Percentiles rank a stretch among this genome's conserved stretches.
Evolutionary conservation across 108 stramenopile genomes (phyloP).

Genomic region (Pelagomonas calceolata): DNA sequence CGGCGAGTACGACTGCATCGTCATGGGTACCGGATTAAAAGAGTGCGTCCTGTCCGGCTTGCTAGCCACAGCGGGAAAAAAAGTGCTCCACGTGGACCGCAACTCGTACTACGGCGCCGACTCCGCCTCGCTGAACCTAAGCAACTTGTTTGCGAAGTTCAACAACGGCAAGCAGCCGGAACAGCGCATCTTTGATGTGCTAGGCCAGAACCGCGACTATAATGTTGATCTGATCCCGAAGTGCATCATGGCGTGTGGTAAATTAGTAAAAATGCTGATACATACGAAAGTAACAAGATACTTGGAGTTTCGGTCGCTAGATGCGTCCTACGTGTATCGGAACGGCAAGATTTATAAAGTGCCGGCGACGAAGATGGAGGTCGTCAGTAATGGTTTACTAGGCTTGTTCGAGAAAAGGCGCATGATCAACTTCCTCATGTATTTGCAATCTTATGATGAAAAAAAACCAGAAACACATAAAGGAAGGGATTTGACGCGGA

Average conservation of each 20-base stretch:
- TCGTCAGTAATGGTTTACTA: slow-evolving; percentile 78
- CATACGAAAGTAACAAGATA: slow-evolving; percentile 95
- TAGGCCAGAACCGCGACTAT: slow-evolving; percentile 88
- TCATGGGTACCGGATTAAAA: slow-evolving; percentile 95
- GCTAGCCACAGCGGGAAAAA: slow-evolving; percentile 74
- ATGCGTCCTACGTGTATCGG: slow-evolving; percentile 93
- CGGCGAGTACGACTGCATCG: slow-evolving; percentile 98
- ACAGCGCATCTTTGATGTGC: slow-evolving; percentile 3
- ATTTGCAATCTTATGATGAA: slow-evolving; percentile 68
- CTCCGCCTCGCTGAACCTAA: slow-evolving; percentile 89
- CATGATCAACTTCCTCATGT: slow-evolving; percentile 92
- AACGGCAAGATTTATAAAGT: slow-evolving; percentile 78
- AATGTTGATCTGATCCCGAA: slow-evolving; percentile 98
- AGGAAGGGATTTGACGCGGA: slow-evolving; percentile 67
- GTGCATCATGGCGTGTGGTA: slow-evolving; percentile 99
- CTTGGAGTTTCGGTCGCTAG: slow-evolving; percentile 90
- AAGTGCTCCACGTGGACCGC: slow-evolving; percentile 91
- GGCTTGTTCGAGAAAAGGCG: slow-evolving; percentile 94
- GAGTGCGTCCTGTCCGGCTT: slow-evolving; percentile 98
- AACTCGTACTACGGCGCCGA: slow-evolving; percentile 97
- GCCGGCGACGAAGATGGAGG: slow-evolving; percentile 82
- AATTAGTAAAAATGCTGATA: slow-evolving; percentile 93
- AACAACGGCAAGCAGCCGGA: not conserved
- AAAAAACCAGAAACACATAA: slow-evolving; percentile 60
- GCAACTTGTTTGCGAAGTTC: slow-evolving; percentile 44